phyloP scores from a whole-genome alignment of 2,329 filamentous ascomycete genomes.

The Aaosphaeria pasadenensis region DNA sequence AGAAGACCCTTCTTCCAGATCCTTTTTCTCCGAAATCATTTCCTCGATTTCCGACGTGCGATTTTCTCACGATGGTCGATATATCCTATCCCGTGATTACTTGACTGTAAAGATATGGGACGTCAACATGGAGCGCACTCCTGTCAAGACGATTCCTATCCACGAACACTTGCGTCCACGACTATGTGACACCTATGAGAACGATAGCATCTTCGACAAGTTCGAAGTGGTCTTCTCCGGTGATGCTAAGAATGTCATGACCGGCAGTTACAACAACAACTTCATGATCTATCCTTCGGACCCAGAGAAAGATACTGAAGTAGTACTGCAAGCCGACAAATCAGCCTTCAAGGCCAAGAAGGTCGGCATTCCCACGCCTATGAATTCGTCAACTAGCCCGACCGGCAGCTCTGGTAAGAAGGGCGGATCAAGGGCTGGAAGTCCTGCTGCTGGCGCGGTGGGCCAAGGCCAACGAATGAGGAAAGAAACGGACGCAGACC shows the following conservation, averaged over 20 bases:
- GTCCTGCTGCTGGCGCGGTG: slow-evolving; percentile 68
- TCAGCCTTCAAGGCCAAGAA: slow-evolving; percentile 99
- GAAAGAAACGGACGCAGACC: slow-evolving; percentile 97
- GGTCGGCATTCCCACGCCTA: slow-evolving; percentile 94
- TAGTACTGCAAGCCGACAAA: slow-evolving; percentile 96
- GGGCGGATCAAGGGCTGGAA: slow-evolving; percentile 80
- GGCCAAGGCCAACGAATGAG: slow-evolving; percentile 91
- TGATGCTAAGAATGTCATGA: slow-evolving; percentile 99
- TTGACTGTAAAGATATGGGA: slow-evolving; percentile 99
- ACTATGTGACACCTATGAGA: slow-evolving; percentile 97
- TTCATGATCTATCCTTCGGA: slow-evolving; percentile 99
- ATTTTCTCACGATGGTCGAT: slow-evolving; percentile 93
- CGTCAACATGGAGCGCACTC: slow-evolving; percentile 97
- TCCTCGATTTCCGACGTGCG: slow-evolving; percentile 98
- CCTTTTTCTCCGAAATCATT: slow-evolving; percentile 99
- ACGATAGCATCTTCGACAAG: slow-evolving; percentile 99
- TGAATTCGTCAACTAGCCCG: slow-evolving; percentile 77
- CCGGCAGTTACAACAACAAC: slow-evolving; percentile 99
- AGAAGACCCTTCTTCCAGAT: slow-evolving; percentile 92
- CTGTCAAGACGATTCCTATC: slow-evolving; percentile 97
- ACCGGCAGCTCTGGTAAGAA: slow-evolving; percentile 78
- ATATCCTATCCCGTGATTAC: slow-evolving; percentile 97
- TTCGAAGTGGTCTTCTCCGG: slow-evolving; percentile 99
- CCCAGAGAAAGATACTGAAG: slow-evolving; percentile 92
- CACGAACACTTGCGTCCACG: slow-evolving; percentile 94